Evolutionary conservation across 371 early-diverging fungal genomes (phyloP), one percentile per base, ranked within the genome.

Genomic region (Haplosporangium sp.): DNA sequence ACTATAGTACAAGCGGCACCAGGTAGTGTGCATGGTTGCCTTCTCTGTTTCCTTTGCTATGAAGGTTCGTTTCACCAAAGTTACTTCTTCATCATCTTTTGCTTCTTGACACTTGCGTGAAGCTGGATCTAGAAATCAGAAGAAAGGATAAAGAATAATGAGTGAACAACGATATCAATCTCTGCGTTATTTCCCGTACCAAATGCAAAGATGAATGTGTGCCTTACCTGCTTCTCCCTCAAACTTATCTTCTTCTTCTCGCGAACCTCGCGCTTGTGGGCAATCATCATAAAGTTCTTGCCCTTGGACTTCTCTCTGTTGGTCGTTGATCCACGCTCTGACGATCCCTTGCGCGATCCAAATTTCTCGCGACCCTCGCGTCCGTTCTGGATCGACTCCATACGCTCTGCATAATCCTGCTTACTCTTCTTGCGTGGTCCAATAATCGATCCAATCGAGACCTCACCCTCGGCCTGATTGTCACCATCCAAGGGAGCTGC

Each of bases 221-320:
- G 23, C 6, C 45, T 50, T 67, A 87, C 85, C 85, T 93, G 94
- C 83, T 95, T 96, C 13, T 95, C 95, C 42, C 91, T 82, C 76
- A 95, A 83, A 75, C 92, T 91, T 62, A 91, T 85, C 85, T 92
- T 95, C 64, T 90, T 86, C 86, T 98, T 98, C 50, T 84, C 85
- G n/a, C 89, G 80, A 14, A 95, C 93, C 52, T 89, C 85, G 55
- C 88, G 87, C 84, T 97, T 96, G 84, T 98, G 98, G 45, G 94
- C 87, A 60, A 98, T 87, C 99, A 99, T 99, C 87, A 91, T 90
- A 73, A 92, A 95, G 81, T 92, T 90, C 92, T 98, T 98, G 68
- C 92, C 94, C 85, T 94, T 94, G 69, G 91, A 75, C 90, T 97
- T 98, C 71, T 96, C 96, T 79, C 83, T 90, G 85, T 98, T 97